phyloP scores from a whole-genome alignment of 2,329 filamentous ascomycete species.

The Stachybotrys chlorohalonatus region DNA sequence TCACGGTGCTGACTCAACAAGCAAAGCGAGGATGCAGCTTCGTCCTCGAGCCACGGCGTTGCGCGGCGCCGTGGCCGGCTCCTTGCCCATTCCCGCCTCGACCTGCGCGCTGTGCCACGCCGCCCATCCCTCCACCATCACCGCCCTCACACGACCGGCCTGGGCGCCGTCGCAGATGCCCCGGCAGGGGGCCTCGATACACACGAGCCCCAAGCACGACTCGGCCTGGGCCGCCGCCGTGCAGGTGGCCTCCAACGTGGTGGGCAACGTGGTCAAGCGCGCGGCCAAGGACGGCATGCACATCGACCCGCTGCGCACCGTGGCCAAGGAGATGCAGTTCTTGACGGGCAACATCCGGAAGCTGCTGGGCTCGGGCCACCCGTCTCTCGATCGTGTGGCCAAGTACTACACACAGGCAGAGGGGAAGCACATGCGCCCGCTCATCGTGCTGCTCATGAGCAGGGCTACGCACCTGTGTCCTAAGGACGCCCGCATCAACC shows the following conservation, averaged over 20 bases:
- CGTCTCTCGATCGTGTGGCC: conserved; percentile 84
- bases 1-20: no score
- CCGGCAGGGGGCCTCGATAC: conserved; percentile 22
- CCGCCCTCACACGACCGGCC: conserved; percentile 20
- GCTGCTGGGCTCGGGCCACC: conserved; percentile 88
- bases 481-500: conserved; percentile 26
- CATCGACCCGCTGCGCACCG: conserved; percentile 79
- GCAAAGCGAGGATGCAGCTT: conserved; percentile 37
- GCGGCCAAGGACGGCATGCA: conserved; percentile 58
- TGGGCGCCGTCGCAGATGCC: conserved; percentile 17
- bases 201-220: conserved; percentile 33
- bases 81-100: conserved; percentile 13
- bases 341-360: conserved; percentile 89
- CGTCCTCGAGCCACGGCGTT: conserved; percentile 43
- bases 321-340: conserved; percentile 95
- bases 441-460: conserved; percentile 94
- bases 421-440: conserved; percentile 91
- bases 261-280: conserved; percentile 56
- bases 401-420: conserved; percentile 98
- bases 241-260: conserved; percentile 59
- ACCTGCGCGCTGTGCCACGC: conserved; percentile 21
- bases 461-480: conserved; percentile 77
- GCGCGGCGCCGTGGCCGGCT: conserved; percentile 25
- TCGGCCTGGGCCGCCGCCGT: conserved; percentile 74
- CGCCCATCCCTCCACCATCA: conserved; percentile 12